Base-by-base conservation (phyloP, 495 filamentous ascomycete genomes). In the Penicillium cosmopolitanum region DNA sequence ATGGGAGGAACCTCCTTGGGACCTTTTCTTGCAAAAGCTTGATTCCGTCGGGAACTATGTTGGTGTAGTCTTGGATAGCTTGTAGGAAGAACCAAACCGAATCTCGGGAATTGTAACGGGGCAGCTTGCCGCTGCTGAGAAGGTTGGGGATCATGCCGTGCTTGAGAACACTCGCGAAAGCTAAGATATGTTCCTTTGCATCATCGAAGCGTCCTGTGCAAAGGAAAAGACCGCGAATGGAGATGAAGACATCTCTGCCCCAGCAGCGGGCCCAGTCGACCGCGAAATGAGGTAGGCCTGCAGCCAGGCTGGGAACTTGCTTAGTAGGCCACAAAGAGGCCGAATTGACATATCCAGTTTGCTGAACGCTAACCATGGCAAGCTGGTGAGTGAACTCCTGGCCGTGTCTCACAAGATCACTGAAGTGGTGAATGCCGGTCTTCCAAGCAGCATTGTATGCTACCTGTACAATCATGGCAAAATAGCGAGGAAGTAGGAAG, bases 111-210 rank as follows among this genome's bases (percentile, higher is more conserved):
- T 99, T 99, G 75, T 97, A 99, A n/a, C 96, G 81, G 3, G 96
- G 96, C n/a, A 84, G 80, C 42, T 88, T 89, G 16, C 96, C 93
- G 63, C 88, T 88, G 61, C 90, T 85, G 16, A 99, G 82, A 11
- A 99, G 82, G 64, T 99, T 99, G 12, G 96, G 96, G 54, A 98
- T 91, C 96, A 98, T 97, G 46, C 96, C 96, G 69, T 99, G 96
- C 77, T 98, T 98, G 51, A 99, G 79, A 10, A 99, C 93, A 69
- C 92, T 96, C 0, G 91, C 93, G 77, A 99, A 99, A 46, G 95
- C 96, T 51, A 92, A 77, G 59, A 99, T 96, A 68, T 98, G 96
- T 72, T 97, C 92, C 62, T 84, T 91, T 15, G 94, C 95, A 65
- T 97, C 93, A 5, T 83, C 84, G 66, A 87, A 96, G 10, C 94